phyloP scores from a whole-genome alignment of 2,329 filamentous ascomycete genomes.

The Fusarium nurragi region DNA sequence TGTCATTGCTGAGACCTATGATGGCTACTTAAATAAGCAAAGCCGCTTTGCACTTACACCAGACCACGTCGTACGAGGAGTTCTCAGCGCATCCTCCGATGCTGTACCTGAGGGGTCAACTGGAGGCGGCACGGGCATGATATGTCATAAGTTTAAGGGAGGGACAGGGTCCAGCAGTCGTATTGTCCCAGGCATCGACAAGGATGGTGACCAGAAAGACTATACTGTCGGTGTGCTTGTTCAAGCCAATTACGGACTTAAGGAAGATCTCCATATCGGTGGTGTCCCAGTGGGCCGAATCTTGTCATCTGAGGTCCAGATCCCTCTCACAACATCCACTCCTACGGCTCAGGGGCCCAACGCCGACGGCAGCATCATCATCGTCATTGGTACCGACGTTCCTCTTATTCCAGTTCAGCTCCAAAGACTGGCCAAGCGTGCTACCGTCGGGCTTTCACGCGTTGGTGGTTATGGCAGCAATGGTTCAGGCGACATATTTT shows the following conservation, averaged over 20 bases:
- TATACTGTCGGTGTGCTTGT: slow-evolving; percentile 71
- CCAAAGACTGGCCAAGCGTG: slow-evolving; percentile 65
- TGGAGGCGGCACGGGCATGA: slow-evolving; percentile 75
- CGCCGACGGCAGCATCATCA: slow-evolving; percentile 50
- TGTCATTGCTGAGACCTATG: slow-evolving; percentile 70
- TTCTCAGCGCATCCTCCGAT: slow-evolving; percentile 60
- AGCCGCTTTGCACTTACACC: slow-evolving; percentile 63
- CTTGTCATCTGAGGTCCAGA: slow-evolving; percentile 46
- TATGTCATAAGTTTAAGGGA: slow-evolving; percentile 72
- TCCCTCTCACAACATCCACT: slow-evolving; percentile 41
- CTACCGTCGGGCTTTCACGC: slow-evolving; percentile 67
- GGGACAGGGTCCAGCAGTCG: slow-evolving; percentile 71
- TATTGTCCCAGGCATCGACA: slow-evolving; percentile 58
- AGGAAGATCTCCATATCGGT: slow-evolving; percentile 64
- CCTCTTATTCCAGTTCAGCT: slow-evolving; percentile 48
- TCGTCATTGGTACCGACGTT: slow-evolving; percentile 48
- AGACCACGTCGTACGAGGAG: slow-evolving; percentile 62
- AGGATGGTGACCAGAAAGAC: slow-evolving; percentile 46
- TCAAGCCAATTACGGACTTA: slow-evolving; percentile 72
- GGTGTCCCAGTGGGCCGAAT: slow-evolving; percentile 70
- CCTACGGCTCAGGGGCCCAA: slow-evolving; percentile 41
- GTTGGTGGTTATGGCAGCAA: slow-evolving; percentile 71
- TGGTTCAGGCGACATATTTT: slow-evolving; percentile 71
- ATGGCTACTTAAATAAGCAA: slow-evolving; percentile 69
- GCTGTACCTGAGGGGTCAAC: slow-evolving; percentile 69